phyloP scores from a whole-genome alignment of 352 stramenopile species.

The Phytophthora tentaculata region DNA sequence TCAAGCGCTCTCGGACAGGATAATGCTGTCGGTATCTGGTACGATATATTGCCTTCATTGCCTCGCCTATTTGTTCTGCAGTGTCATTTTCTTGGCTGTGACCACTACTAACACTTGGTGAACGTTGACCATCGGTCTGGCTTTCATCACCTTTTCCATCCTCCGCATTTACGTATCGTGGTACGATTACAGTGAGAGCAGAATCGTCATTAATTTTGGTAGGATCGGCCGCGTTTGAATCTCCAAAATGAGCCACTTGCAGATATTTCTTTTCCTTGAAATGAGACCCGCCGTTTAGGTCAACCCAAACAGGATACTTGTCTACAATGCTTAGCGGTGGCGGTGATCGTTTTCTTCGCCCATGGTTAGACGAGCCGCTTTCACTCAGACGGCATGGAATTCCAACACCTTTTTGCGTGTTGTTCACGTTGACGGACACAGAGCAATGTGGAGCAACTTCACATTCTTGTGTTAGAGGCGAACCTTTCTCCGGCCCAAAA shows the following conservation, averaged over 20 bases:
- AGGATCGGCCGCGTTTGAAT: neutral
- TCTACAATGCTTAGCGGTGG: slow-evolving; percentile 29
- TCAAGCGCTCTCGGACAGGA: slow-evolving; percentile 6
- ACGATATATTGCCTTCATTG: slow-evolving; percentile 21
- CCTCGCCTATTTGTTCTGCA: neutral
- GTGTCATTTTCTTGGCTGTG: slow-evolving; percentile 7
- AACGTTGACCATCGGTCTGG: slow-evolving; percentile 22
- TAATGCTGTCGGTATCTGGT: slow-evolving; percentile 28
- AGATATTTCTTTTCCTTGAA: slow-evolving; percentile 39
- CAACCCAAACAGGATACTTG: slow-evolving; percentile 47
- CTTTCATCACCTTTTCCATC: slow-evolving; percentile 26
- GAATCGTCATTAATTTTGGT: slow-evolving; percentile 13
- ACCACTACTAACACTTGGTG: slow-evolving; percentile 1
- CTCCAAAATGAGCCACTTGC: slow-evolving; percentile 38
- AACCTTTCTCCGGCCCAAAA: slow-evolving; percentile 17
- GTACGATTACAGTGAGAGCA: neutral
- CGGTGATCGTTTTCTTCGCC: slow-evolving; percentile 8
- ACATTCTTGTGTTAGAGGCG: slow-evolving; percentile 15
- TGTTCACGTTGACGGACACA: neutral
- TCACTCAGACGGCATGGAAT: slow-evolving; percentile 26
- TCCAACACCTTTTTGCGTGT: slow-evolving; percentile 10
- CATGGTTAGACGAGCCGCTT: slow-evolving; percentile 2
- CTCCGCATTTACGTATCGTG: slow-evolving; percentile 7
- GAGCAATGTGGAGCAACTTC: neutral
- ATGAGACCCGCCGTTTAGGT: slow-evolving; percentile 24